phyloP scores from a whole-genome alignment of 768 basidiomycete species.

The Hericium coralloides region DNA sequence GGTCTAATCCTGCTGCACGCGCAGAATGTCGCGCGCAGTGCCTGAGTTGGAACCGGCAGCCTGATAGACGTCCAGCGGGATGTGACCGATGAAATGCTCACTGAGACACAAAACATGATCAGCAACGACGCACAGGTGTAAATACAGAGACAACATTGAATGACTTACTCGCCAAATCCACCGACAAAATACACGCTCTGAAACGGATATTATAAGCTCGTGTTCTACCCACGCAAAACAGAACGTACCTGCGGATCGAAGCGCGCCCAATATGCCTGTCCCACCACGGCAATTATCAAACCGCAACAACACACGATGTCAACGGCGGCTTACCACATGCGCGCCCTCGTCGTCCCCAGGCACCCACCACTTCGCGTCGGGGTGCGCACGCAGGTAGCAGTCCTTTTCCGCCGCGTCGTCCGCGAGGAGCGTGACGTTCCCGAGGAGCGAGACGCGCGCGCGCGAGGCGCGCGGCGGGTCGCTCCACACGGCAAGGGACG shows the following conservation, averaged over 20 bases:
- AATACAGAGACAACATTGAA: neutral
- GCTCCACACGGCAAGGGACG: constrained; percentile 36
- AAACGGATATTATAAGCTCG: neutral
- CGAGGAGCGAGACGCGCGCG: constrained; percentile 41
- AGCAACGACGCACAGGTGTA: neutral
- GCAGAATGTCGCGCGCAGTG: too few relatives aligned
- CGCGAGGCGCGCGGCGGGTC: constrained; percentile 32
- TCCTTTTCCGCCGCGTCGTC: constrained; percentile 23
- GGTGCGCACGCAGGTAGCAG: constrained; percentile 39
- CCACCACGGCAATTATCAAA: neutral
- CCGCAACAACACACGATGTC: neutral
- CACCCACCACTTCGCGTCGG: constrained; percentile 43
- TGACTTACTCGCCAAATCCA: constrained; percentile 39
- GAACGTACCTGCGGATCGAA: constrained; percentile 43
- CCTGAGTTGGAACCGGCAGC: neutral
- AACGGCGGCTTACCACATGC: constrained; percentile 29
- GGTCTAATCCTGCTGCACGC: too few relatives aligned
- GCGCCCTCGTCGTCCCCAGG: constrained; percentile 36
- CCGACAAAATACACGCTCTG: constrained; percentile 46
- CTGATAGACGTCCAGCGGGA: constrained; percentile 38
- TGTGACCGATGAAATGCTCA: constrained; percentile 43
- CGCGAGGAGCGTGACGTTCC: constrained; percentile 37
- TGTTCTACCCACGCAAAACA: neutral
- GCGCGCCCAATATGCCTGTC: constrained; percentile 43
- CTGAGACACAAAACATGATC: constrained; percentile 13